Evolutionary conservation across 768 basidiomycete species (phyloP).

Genomic region (Rubroboletus pulcherrimus): DNA sequence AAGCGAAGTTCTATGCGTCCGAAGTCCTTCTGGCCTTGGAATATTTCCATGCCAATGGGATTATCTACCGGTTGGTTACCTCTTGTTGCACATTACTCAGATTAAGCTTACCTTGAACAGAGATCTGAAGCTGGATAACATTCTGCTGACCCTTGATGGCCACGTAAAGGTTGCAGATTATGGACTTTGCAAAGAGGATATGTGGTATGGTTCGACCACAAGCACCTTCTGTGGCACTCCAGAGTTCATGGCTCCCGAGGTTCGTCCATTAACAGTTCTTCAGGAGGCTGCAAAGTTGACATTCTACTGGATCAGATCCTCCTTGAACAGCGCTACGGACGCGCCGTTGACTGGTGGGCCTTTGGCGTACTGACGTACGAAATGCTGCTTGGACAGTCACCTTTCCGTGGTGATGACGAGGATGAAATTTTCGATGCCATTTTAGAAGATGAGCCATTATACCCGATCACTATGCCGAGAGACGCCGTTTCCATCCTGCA

Average conservation of each 20-base stretch:
- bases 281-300: not conserved
- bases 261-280: conserved; percentile 32
- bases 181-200: conserved; percentile 98
- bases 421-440: conserved; percentile 99
- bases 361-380: conserved; percentile 98
- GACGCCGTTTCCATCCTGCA: conserved; percentile 95
- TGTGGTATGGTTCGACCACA: conserved; percentile 95
- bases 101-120: conserved; percentile 38
- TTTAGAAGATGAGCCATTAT: conserved; percentile 94
- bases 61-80: conserved; percentile 85
- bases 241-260: conserved; percentile 99
- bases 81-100: not conserved
- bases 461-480: conserved; percentile 98
- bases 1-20: conserved; percentile 98
- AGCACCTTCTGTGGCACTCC: conserved; percentile 99
- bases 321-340: conserved; percentile 97
- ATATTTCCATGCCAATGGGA: conserved; percentile 98
- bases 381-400: conserved; percentile 98
- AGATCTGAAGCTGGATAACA: conserved; percentile 97
- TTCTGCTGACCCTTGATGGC: conserved; percentile 91
- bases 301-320: conserved; percentile 63
- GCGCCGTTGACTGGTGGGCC: conserved; percentile 99
- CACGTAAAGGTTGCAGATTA: conserved; percentile 99
- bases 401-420: conserved; percentile 98
- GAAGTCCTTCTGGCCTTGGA: conserved; percentile 95